Percentiles rank a stretch among this genome's conserved stretches.
These are phyloP conservation scores for Phytophthora aleatoria DNA, from an alignment of 352 stramenopile genomes.

Conservation along the genomic window DNA sequence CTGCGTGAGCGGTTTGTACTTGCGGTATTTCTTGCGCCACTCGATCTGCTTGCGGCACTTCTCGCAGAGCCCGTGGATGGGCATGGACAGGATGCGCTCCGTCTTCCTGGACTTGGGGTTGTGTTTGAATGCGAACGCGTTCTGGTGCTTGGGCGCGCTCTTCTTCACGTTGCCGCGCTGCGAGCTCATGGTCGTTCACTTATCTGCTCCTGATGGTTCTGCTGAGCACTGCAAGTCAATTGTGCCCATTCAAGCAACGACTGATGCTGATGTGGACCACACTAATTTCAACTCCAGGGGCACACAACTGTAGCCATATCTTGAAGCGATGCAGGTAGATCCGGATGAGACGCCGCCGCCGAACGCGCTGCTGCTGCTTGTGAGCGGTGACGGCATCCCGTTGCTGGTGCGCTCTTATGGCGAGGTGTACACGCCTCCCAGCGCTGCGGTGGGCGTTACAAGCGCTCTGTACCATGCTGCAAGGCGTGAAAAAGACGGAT, in stretches of 20 bases:
- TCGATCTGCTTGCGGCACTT: constrained; percentile 97
- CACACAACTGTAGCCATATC: constrained; percentile 33
- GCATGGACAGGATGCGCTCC: constrained; percentile 90
- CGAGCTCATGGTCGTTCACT: constrained; percentile 71
- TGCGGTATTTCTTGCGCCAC: constrained; percentile 99
- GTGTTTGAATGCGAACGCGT: constrained; percentile 97
- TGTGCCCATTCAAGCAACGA: constrained; percentile 23
- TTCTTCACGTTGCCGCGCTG: constrained; percentile 88
- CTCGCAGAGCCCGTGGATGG: constrained; percentile 93
- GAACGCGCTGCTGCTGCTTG: constrained; percentile 52
- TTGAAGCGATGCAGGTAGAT: constrained; percentile 34
- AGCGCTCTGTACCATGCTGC: constrained; percentile 59
- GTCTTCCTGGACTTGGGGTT: constrained; percentile 99
- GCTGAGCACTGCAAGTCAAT: constrained; percentile 5
- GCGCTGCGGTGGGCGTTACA: constrained; percentile 48
- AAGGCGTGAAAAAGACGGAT: constrained; percentile 18
- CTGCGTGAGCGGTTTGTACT: constrained; percentile 97
- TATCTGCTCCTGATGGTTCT: neutral
- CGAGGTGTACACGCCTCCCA: constrained; percentile 46
- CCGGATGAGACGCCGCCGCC: constrained; percentile 2
- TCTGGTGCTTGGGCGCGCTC: constrained; percentile 95
- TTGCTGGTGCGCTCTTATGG: constrained; percentile 57
- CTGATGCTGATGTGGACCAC: constrained; percentile 4
- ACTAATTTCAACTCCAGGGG: neutral
- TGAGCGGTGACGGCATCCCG: constrained; percentile 54